Base-by-base conservation (phyloP, 1,139 yeast species). In the Yamadazyma aaseri region DNA sequence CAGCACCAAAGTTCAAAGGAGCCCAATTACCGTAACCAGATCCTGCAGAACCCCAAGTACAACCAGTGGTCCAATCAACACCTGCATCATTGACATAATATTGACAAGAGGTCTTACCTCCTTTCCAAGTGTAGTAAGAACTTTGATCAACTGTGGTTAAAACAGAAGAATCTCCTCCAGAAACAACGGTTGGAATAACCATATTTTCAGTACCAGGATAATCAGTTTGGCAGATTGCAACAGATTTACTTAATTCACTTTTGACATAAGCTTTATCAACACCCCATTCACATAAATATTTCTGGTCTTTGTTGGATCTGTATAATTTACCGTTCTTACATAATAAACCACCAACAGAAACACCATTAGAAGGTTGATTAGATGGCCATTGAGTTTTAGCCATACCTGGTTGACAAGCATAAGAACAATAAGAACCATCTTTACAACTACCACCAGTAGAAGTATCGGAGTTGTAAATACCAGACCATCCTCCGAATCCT, bases 391-490 rank as follows among this genome's bases (percentile, higher is more conserved):
- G 94, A 39, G 92, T 83, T 71, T 84, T 84, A 51, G 92, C 83
- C 92, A 83, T 83, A 76, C 94, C 94, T 38, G 92, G 77, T 65
- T 83, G 90, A 66, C 94, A 84, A 44, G 92, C 87, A 58, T 84
- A 84, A 38, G 92, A 84, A 63, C 94, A 84, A 73, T 81, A 82
- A 52, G 76, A 73, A 40, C 89, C 92, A 42, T 82, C 89, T 46
- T 71, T 58, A 71, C 94, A 84, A 29, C 69, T 56, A 40, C 83
- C 73, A 40, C 86, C 81, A 40, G 87, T 79, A 32, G 78, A 71
- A 53, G 84, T 85, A 46, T 73, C 58, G 51, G 69, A 59, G 56
- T 77, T 76, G 69, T 80, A 79, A 49, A 83, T 65, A 56, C 86
- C 82, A 31, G 92, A 72, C 79, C 77, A 84, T 45, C 92, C 92